A percentile compares a stretch with the other conserved stretches of the same genome.
Conservation (phyloP, 2,329 filamentous ascomycete genomes). For the Pyricularia pennisetigena region DNA sequence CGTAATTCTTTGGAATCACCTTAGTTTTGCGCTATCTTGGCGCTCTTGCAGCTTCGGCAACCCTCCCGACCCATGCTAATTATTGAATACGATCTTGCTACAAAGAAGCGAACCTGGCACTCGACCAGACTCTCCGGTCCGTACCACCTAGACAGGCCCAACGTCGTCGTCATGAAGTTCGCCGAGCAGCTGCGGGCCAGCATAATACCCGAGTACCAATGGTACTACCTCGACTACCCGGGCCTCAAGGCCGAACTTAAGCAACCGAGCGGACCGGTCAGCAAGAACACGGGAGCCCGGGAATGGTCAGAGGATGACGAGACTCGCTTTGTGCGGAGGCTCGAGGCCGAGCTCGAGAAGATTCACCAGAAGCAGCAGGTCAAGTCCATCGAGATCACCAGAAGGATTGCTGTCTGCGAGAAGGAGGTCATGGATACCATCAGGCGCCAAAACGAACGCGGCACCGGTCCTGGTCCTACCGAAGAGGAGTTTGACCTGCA, state of each 20-base stretch:
- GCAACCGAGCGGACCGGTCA: slow-evolving; percentile 46
- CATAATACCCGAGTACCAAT: slow-evolving; percentile 92
- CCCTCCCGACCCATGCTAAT: slow-evolving; percentile 34
- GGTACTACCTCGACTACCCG: slow-evolving; percentile 98
- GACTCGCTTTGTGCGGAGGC: slow-evolving; percentile 72
- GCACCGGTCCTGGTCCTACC: slow-evolving; percentile 49
- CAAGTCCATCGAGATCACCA: slow-evolving; percentile 91
- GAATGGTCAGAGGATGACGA: slow-evolving; percentile 91
- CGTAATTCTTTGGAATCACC: background rate
- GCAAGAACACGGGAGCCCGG: slow-evolving; percentile 19
- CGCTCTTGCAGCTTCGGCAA: background rate
- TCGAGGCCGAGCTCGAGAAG: slow-evolving; percentile 92
- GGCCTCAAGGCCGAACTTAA: slow-evolving; percentile 83
- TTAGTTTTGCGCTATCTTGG: background rate
- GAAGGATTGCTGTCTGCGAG: slow-evolving; percentile 80
- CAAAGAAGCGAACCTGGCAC: slow-evolving; percentile 30
- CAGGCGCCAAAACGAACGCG: slow-evolving; percentile 56
- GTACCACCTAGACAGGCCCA: slow-evolving; percentile 27
- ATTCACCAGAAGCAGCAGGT: slow-evolving; percentile 96
- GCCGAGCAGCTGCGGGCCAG: slow-evolving; percentile 94
- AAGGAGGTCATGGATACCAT: slow-evolving; percentile 86
- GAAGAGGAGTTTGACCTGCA: slow-evolving; percentile 93
- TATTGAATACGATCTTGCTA: slow-evolving; percentile 32
- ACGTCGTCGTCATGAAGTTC: slow-evolving; percentile 66
- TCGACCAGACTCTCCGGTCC: slow-evolving; percentile 17